phyloP scores from a whole-genome alignment of 2,329 filamentous ascomycete species.

The Paracamarosporium sp. region DNA sequence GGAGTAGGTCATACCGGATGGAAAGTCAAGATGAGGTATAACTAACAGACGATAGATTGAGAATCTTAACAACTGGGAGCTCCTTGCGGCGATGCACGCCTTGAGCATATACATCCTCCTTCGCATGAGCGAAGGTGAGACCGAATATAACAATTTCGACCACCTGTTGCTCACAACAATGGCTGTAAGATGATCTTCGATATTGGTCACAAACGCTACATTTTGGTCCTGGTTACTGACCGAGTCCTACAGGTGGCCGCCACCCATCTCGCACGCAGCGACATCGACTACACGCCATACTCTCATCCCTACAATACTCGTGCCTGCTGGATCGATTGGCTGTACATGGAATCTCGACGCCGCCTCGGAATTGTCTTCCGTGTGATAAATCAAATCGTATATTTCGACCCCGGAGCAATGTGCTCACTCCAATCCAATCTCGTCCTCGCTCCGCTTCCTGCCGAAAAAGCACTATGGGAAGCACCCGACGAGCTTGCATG shows the following conservation, averaged over 20 bases:
- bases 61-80: slow-evolving; percentile 45
- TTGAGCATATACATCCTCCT: slow-evolving; percentile 54
- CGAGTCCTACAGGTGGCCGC: background rate
- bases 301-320: slow-evolving; percentile 22
- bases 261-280: slow-evolving; percentile 17
- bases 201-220: background rate
- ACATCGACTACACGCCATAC: background rate
- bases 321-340: slow-evolving; percentile 49
- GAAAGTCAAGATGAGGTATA: background rate
- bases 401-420: slow-evolving; percentile 49
- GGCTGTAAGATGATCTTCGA: slow-evolving; percentile 32
- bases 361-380: slow-evolving; percentile 50
- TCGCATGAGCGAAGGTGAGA: slow-evolving; percentile 54
- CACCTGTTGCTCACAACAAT: slow-evolving; percentile 44
- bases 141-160: slow-evolving; percentile 52
- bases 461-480: slow-evolving; percentile 55
- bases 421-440: slow-evolving; percentile 47
- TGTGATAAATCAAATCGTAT: slow-evolving; percentile 52
- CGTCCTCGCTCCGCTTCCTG: slow-evolving; percentile 52
- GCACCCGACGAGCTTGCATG: slow-evolving; percentile 45
- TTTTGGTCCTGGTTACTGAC: background rate
- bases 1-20: slow-evolving; percentile 35
- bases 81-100: slow-evolving; percentile 54
- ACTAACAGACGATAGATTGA: slow-evolving; percentile 27
- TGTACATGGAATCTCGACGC: slow-evolving; percentile 50